Evolutionary conservation across 2,329 filamentous ascomycete genomes (phyloP), one percentile per base, ranked within the genome.

Genomic region (Lachnellula cervina): DNA sequence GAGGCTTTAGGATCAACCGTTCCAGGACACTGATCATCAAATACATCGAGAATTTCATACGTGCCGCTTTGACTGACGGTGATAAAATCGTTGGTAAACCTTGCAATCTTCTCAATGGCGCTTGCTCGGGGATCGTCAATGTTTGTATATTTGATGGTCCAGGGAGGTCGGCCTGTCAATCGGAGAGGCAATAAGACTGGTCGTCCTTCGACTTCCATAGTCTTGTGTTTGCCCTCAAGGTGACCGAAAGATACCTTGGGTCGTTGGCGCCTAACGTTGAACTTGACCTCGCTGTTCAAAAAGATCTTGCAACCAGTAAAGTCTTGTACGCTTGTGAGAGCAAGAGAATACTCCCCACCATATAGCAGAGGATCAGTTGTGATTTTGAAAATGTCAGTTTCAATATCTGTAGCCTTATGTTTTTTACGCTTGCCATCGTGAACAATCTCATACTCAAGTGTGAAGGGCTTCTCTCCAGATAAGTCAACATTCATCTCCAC

Each of bases 291-390:
- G 55, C 94, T 88, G 66, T 94, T 88, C 54, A 97, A 73, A 68
- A 88, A 87, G 52, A 89, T 90, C 66, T 91, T 91, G 74, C 94
- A 99, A 43, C 87, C 88, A 55, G 89, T 87, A 68, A 82, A 86
- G 68, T 99, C 94, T 62, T 90, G 89, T 54, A 99, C 83, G 64
- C 87, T 93, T 52, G 87, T 90, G 58, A 99, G 77, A 47, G 91
- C 86, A 57, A 99, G 75, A 11, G 88, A 89, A 70, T 97, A 97
- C 66, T 97, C 91, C 53, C 94, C 94, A 57, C 94, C 94, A 68
- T 88, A 87, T 6, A 78, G 78, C 43, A 99, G 76, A 17, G 81
- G 77, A 2, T 87, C 81, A 0, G 93, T 97, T 61, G 82, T 82
- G 68, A 99, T 91, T 38, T 79, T 87, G 68, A 86, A 86, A 21